Evolutionary conservation across 169 alveolate species (phyloP), one percentile per base, ranked within the genome.

Genomic region (Plasmodium gaboni): DNA sequence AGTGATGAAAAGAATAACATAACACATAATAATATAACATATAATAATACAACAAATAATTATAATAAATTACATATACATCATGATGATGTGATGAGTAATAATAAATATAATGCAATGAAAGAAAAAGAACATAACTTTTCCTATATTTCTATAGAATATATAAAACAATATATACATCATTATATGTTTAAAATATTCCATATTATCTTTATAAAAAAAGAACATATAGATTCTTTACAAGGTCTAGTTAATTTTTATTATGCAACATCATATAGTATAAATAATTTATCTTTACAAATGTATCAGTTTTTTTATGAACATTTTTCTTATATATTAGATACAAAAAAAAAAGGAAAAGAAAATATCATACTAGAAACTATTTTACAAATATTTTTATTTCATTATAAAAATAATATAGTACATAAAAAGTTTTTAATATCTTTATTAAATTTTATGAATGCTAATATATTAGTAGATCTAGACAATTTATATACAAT

Each of bases 241-340:
- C 89, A 65, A 44, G 89, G 89, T 1, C 38, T 78, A 60, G 74
- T 53, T 28, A 78, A 78, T 78, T 78, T 78, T 51, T 78, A 38
- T 57, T 65, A 38, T 69, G 44, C 89, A 22, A 32, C 51, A 9
- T 13, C 68, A n/a, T 50, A 55, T 44, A 78, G 78, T 22, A 78
- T 44, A 78, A 78, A 65, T 22, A 65, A 24, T 12, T 24, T 78
- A 53, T 64, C 89, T 24, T n/a, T 64, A 48, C 50, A 65, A 67
- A 55, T 28, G 48, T 78, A 78, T 17, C 12, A 64, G 12, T 64
- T 64, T 50, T 78, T 78, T 65, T 78, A 78, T 22, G 42, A 63
- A 69, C 48, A 68, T 28, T 65, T 78, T 65, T 78, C 70, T 74
- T 22, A 44, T 24, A 64, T 78, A 78, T 22, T 78, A 50, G 22